Evolutionary conservation across 2,329 filamentous ascomycete genomes (phyloP).

Genomic region (Phoma herbarum): DNA sequence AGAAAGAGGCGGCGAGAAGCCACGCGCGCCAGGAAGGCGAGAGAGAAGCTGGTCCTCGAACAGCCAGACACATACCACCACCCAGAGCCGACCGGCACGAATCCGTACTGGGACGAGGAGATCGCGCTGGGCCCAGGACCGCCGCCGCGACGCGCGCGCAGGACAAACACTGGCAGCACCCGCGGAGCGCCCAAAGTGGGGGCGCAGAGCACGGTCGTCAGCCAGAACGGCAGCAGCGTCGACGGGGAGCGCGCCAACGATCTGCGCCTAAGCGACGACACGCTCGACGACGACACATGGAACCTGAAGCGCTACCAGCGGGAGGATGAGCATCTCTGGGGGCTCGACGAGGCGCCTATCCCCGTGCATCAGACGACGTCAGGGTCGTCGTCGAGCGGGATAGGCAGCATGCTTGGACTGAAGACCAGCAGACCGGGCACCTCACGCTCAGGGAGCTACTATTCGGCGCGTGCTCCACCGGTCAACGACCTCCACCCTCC

Average conservation of each 20-base stretch:
- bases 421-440: conserved; percentile 37
- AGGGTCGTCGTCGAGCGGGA: conserved; percentile 45
- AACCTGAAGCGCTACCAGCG: conserved; percentile 82
- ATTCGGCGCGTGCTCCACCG: conserved; percentile 65
- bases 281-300: conserved; percentile 65
- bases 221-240: conserved; percentile 55
- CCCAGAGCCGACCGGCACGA: conserved; percentile 83
- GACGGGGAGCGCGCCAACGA: conserved; percentile 37
- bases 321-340: conserved; percentile 89
- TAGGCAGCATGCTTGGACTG: conserved; percentile 36
- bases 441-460: conserved; percentile 48
- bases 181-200: conserved; percentile 67
- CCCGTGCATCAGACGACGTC: conserved; percentile 45
- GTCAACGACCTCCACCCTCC: conserved; percentile 89
- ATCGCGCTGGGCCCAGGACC: conserved; percentile 81
- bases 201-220: conserved; percentile 58
- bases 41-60: conserved; percentile 70
- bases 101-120: conserved; percentile 88
- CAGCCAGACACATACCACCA: conserved; percentile 80
- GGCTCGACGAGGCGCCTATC: conserved; percentile 60
- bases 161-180: conserved; percentile 64
- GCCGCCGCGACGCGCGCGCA: conserved; percentile 65
- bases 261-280: conserved; percentile 46
- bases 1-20: conserved; percentile 76
- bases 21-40: conserved; percentile 71